Base-by-base conservation (phyloP, 305 asterid genomes). In the Solanum aculeatissimum region DNA sequence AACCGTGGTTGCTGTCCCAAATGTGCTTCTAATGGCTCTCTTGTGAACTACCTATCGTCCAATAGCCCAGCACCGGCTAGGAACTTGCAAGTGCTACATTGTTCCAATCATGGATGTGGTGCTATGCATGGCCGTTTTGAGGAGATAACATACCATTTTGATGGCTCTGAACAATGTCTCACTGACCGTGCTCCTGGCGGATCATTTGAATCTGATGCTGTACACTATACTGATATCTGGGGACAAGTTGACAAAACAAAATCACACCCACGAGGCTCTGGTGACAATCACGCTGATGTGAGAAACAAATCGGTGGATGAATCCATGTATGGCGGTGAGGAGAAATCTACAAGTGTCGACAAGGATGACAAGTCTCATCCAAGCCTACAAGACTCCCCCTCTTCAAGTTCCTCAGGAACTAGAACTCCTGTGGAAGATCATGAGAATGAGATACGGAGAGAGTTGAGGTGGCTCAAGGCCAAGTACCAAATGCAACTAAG, bases 61-160 rank as follows among this genome's bases (percentile, higher is more conserved):
- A 87, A 89, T 27, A 79, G 55, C 58, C 90, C 88, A 19, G 85
- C 87, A 35, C 38, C 55, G 13, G 42, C 87, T 23, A 90, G 87
- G 87, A 88, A 86, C 81, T 68, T 87, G 72, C 91, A 90, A 75
- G 89, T 90, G 49, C 88, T 85, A 40, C 87, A 88, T 27, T 89
- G 91, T 72, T 85, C 93, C 10, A 89, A 85, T 69, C 92, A 91
- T 7, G 91, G 92, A 27, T 88, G 91, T 83, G 93, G 92, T 32
- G 92, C 92, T 10, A 85, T 93, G 12, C 97, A 93, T 14, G 95
- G 98, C 72, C 95, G 98, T 27, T 95, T 95, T 63, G 99, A 95
- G 89, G 98, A 93, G 89, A 91, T 94, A 69, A 94, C 92, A 0
- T 92, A 91, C 84, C 94, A 91, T 87, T 88, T 91, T 18, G 96